A percentile compares a stretch with the other conserved stretches of the same genome.
Conservation (phyloP, 106 monocot genomes). For the Acanthochlamys bracteata region DNA sequence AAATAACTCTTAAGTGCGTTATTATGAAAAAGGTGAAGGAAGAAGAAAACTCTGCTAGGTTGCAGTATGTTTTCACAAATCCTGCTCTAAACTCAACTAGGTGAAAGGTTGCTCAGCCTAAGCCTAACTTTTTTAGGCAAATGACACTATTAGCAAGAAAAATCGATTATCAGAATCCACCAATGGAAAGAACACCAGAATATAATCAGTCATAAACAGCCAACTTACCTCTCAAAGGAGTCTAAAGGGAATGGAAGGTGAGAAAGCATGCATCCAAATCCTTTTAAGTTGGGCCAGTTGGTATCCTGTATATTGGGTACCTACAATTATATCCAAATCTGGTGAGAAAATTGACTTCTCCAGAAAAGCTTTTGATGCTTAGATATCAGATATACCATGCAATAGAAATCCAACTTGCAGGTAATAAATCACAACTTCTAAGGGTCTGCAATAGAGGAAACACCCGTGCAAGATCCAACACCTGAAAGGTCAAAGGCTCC, state of each 20-base stretch:
- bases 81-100: too few relatives aligned
- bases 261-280: slow-evolving; percentile 93
- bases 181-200: too few relatives aligned
- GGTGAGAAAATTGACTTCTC: neutral
- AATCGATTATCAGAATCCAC: too few relatives aligned
- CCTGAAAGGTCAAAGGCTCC: slow-evolving; percentile 15
- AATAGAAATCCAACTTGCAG: slow-evolving; percentile 74
- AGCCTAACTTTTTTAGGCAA: too few relatives aligned
- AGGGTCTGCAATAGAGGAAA: slow-evolving; percentile 46
- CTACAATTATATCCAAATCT: slow-evolving; percentile 18
- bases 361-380: too few relatives aligned
- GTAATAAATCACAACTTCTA: slow-evolving; percentile 62
- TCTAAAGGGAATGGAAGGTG: slow-evolving; percentile 67
- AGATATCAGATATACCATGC: slow-evolving; percentile 43
- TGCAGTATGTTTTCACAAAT: too few relatives aligned
- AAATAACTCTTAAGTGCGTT: too few relatives aligned
- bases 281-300: slow-evolving; percentile 66
- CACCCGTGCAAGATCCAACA: slow-evolving; percentile 37
- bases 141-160: too few relatives aligned
- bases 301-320: slow-evolving; percentile 94
- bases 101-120: too few relatives aligned
- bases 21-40: too few relatives aligned
- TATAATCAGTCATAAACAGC: too few relatives aligned
- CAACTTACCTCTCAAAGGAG: slow-evolving; percentile 31
- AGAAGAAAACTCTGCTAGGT: too few relatives aligned